Percentiles rank a stretch among this genome's conserved stretches.
Evolutionary conservation across 2,329 filamentous ascomycete genomes (phyloP).

Genomic region (Alternaria conjuncta): DNA sequence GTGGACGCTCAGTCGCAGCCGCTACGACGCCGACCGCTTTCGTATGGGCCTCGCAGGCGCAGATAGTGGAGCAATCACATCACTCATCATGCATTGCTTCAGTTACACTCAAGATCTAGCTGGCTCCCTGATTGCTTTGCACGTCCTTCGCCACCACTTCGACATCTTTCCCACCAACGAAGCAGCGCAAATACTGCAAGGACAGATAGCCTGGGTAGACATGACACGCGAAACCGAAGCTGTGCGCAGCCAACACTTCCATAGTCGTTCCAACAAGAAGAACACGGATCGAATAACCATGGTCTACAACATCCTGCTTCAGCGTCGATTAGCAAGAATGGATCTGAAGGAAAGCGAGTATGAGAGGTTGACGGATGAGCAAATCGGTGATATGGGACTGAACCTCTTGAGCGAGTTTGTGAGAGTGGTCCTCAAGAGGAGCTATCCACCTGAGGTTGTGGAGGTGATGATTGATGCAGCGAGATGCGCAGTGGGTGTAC

Average conservation of each 20-base stretch:
- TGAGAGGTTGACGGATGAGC: constrained; percentile 21
- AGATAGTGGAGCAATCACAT: constrained; percentile 30
- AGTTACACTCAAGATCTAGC: constrained; percentile 40
- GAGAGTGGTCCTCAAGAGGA: constrained; percentile 34
- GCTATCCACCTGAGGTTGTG: constrained; percentile 27
- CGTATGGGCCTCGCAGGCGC: constrained; percentile 30
- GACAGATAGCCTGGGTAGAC: constrained; percentile 40
- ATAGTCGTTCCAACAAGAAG: constrained; percentile 16
- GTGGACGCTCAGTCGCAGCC: constrained; percentile 32
- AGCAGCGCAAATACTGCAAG: constrained; percentile 27
- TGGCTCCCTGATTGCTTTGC: constrained; percentile 45
- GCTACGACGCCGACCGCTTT: constrained; percentile 37
- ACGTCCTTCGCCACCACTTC: constrained; percentile 35
- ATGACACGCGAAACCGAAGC: constrained; percentile 18
- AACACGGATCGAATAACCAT: constrained; percentile 19
- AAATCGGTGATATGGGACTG: constrained; percentile 33
- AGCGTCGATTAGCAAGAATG: constrained; percentile 27
- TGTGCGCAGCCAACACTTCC: constrained; percentile 18
- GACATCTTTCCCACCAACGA: constrained; percentile 35
- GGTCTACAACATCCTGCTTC: constrained; percentile 28
- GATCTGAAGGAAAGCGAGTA: constrained; percentile 17
- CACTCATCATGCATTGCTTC: constrained; percentile 46
- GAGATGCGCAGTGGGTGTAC: constrained; percentile 31
- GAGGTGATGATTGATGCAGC: constrained; percentile 41
- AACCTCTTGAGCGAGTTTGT: constrained; percentile 43